Percentiles rank a stretch among this genome's conserved stretches.
Evolutionary conservation across 495 filamentous ascomycete genomes (phyloP).

Genomic region (Penicillium coprophilum): DNA sequence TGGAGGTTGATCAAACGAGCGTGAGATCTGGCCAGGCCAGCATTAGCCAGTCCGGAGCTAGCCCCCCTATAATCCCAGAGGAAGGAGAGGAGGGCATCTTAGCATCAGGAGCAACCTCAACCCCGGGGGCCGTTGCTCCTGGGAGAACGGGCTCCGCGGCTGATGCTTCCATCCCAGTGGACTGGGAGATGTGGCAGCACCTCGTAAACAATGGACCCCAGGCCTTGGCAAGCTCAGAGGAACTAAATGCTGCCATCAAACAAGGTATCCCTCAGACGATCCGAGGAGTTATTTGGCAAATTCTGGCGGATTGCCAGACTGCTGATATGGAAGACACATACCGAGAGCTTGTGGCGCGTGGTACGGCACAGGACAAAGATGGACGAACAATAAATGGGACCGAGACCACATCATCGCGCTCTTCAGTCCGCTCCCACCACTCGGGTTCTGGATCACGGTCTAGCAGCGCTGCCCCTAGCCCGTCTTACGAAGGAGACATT

Average conservation of each 20-base stretch:
- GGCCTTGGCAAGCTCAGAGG: constrained; percentile 81
- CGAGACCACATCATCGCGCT: constrained; percentile 69
- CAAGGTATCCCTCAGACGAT: constrained; percentile 93
- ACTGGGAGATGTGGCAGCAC: constrained; percentile 98
- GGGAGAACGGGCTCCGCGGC: constrained; percentile 67
- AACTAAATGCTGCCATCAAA: constrained; percentile 86
- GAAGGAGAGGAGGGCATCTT: constrained; percentile 49
- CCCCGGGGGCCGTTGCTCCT: constrained; percentile 54
- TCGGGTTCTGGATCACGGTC: constrained; percentile 64
- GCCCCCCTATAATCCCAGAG: constrained; percentile 54
- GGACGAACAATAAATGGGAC: constrained; percentile 45
- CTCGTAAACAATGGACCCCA: constrained; percentile 91
- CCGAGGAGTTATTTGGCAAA: constrained; percentile 96
- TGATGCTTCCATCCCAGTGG: constrained; percentile 67
- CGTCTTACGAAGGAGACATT: constrained; percentile 59
- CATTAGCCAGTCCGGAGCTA: constrained; percentile 51
- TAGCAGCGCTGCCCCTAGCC: constrained; percentile 58
- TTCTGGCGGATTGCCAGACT: constrained; percentile 89
- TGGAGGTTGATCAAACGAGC: constrained; percentile 39
- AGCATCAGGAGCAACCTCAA: constrained; percentile 28
- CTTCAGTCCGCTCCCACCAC: constrained; percentile 77
- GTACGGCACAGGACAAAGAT: constrained; percentile 76
- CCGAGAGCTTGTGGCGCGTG: constrained; percentile 73
- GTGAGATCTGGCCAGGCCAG: constrained; percentile 43
- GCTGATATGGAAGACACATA: constrained; percentile 88